These are phyloP conservation scores for Fusarium virguliforme DNA, from an alignment of 2,329 filamentous ascomycete species.

Conservation along the genomic window DNA sequence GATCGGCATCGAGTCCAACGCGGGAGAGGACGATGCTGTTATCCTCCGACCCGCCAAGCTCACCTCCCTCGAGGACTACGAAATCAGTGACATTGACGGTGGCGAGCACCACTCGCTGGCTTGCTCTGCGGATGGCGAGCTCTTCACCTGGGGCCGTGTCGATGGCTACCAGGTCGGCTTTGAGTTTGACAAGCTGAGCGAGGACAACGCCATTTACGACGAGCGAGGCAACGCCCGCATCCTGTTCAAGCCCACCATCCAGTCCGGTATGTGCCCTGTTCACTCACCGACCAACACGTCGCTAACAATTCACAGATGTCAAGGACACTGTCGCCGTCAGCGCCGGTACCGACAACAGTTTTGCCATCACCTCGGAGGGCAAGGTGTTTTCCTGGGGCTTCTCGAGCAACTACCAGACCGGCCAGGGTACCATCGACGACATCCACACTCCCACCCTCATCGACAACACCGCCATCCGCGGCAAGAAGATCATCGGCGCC, in stretches of 20 bases:
- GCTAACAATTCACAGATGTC: conserved; percentile 55
- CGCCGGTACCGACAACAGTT: conserved; percentile 81
- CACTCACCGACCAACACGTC: not conserved
- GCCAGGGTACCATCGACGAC: conserved; percentile 84
- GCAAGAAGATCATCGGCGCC: conserved; percentile 82
- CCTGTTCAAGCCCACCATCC: conserved; percentile 63
- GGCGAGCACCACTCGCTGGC: conserved; percentile 82
- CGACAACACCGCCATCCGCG: conserved; percentile 86
- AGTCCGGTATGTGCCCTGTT: conserved; percentile 61
- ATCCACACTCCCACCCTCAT: conserved; percentile 83
- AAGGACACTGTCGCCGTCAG: conserved; percentile 71
- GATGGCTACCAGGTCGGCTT: conserved; percentile 71
- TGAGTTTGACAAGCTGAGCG: conserved; percentile 65
- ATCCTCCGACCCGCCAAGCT: conserved; percentile 81
- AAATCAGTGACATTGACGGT: conserved; percentile 79
- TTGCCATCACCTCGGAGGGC: conserved; percentile 79
- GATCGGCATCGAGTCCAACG: conserved; percentile 76
- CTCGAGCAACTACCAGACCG: conserved; percentile 84
- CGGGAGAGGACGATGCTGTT: conserved; percentile 71
- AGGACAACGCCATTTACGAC: conserved; percentile 74
- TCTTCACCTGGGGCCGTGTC: conserved; percentile 74
- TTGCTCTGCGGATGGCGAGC: conserved; percentile 69
- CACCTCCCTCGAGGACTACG: conserved; percentile 72
- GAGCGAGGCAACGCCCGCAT: conserved; percentile 76
- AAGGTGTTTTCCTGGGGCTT: conserved; percentile 87